phyloP scores from a whole-genome alignment of 208 protist genomes.

The Trypanosoma platydactyli region DNA sequence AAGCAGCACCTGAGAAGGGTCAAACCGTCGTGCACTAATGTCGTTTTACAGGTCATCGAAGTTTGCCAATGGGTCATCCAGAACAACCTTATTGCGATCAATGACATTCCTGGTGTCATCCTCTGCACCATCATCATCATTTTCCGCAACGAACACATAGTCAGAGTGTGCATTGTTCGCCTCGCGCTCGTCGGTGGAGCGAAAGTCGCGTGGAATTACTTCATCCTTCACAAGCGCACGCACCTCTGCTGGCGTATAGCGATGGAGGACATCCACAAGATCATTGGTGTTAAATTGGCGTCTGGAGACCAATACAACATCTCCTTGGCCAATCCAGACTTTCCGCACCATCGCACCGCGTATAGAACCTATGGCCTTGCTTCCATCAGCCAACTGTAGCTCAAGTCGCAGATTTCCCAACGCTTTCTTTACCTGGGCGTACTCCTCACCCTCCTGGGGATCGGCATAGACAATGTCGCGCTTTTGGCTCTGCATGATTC shows the following conservation, averaged over 20 bases:
- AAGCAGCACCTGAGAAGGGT: no score
- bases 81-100: constrained; percentile 67
- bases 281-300: constrained; percentile 83
- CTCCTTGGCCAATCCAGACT: constrained; percentile 74
- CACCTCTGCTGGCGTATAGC: constrained; percentile 70
- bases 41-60: constrained; percentile 66
- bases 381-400: constrained; percentile 80
- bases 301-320: constrained; percentile 81
- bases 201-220: constrained; percentile 84
- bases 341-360: constrained; percentile 87
- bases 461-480: constrained; percentile 94
- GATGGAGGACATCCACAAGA: constrained; percentile 84
- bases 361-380: constrained; percentile 76
- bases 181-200: constrained; percentile 65
- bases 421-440: constrained; percentile 96
- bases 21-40: no score
- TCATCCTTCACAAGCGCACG: constrained; percentile 77
- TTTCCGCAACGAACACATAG: constrained; percentile 71
- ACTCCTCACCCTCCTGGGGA: constrained; percentile 97
- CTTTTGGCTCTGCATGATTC: constrained; percentile 94
- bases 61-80: constrained; percentile 68
- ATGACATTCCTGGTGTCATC: constrained; percentile 67
- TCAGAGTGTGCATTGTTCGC: constrained; percentile 46
- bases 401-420: constrained; percentile 98
- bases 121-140: constrained; percentile 56